Evolutionary conservation across 2,329 filamentous ascomycete species (phyloP).

Genomic region (Cercospora berteroae): DNA sequence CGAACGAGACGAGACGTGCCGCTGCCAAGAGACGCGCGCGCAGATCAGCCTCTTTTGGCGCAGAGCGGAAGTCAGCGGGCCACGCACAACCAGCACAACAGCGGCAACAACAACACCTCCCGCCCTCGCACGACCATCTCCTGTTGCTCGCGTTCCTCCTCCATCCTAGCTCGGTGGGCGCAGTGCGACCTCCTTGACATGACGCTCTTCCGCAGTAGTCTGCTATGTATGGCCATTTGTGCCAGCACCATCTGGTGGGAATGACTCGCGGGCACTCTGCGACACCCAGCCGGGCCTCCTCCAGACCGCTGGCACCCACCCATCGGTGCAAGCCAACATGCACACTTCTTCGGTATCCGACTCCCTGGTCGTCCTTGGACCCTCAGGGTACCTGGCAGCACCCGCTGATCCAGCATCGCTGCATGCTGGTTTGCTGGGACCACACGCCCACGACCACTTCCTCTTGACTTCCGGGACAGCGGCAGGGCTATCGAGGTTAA

Average conservation of each 20-base stretch:
- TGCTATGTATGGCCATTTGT: neutral
- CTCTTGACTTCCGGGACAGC: neutral
- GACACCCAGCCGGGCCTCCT: neutral
- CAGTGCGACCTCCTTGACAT: neutral
- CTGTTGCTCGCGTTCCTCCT: neutral
- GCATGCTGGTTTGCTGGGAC: neutral
- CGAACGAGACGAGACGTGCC: no score
- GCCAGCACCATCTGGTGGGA: neutral
- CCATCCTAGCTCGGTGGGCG: neutral
- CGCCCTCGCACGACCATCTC: neutral
- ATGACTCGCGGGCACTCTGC: neutral
- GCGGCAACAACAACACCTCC: neutral
- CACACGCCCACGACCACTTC: neutral
- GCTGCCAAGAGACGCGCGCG: no score
- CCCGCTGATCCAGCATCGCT: neutral
- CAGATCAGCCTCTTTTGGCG: neutral
- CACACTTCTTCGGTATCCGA: neutral
- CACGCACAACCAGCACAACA: neutral
- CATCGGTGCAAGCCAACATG: neutral
- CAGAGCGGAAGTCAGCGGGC: neutral
- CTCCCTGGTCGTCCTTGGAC: neutral
- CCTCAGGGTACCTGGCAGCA: neutral
- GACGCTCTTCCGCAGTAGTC: neutral
- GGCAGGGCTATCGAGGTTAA: neutral
- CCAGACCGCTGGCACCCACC: neutral